Percentiles rank a stretch among this genome's conserved stretches.
Conservation (phyloP, 2,329 filamentous ascomycete genomes). For the Mollisia scopiformis region DNA sequence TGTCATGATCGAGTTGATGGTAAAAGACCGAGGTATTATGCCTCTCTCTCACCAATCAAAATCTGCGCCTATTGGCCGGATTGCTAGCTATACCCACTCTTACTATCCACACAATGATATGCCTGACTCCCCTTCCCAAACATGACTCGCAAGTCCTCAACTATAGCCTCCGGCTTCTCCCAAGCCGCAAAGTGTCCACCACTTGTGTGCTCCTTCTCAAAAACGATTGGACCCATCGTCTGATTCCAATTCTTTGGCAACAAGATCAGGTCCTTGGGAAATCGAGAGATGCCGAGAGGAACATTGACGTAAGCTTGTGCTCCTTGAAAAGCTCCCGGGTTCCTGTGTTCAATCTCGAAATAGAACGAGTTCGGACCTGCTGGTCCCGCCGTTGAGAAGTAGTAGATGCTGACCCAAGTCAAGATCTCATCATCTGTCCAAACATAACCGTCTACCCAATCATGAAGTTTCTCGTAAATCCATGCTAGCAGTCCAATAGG, state of each 20-base stretch:
- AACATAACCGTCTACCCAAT: conserved; percentile 73
- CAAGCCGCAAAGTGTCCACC: conserved; percentile 60
- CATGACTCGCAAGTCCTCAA: conserved; percentile 56
- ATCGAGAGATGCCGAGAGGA: conserved; percentile 57
- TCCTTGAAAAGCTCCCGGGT: background rate
- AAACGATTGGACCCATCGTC: conserved; percentile 61
- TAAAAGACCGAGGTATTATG: too few species aligned
- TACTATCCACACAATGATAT: conserved; percentile 33
- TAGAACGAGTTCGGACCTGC: conserved; percentile 71
- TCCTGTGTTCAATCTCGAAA: conserved; percentile 61
- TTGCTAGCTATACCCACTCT: conserved; percentile 2
- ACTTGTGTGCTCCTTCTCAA: conserved; percentile 43
- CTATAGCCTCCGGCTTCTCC: conserved; percentile 57
- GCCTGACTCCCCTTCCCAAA: conserved; percentile 53
- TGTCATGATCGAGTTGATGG: too few species aligned
- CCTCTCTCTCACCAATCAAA: too few species aligned
- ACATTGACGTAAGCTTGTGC: conserved; percentile 20
- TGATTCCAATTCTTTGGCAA: conserved; percentile 56
- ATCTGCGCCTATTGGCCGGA: too few species aligned
- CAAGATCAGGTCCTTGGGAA: conserved; percentile 59
- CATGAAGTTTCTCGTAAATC: conserved; percentile 80
- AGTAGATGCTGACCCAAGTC: conserved; percentile 76
- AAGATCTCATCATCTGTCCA: conserved; percentile 80
- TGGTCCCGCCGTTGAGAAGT: conserved; percentile 70
- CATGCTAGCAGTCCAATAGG: conserved; percentile 74